Base-by-base conservation (phyloP, 2,329 filamentous ascomycete species). In the Xylariaceae sp. region DNA sequence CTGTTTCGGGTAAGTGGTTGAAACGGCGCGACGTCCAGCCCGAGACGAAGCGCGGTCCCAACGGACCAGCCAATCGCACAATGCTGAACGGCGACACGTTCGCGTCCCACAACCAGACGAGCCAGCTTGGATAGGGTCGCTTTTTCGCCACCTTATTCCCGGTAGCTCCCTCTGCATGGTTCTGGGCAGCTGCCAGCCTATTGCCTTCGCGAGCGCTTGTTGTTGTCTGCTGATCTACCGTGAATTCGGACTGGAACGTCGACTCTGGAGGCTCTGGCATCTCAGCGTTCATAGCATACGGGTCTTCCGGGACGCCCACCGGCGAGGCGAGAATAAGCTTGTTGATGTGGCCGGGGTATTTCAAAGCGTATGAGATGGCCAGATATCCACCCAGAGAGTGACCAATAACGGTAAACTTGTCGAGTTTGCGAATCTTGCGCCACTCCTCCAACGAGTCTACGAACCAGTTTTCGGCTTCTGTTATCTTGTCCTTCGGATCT, bases 381-480 rank as follows among this genome's bases (percentile, higher is more conserved):
- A 98, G 83, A 59, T 98, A 98, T 5, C 92, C 92, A 39, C 92
- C 92, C 32, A 98, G 71, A 31, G 86, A 94, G 67, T 98, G 92
- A 1, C 90, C 92, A 6, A 97, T 73, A 3, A 98, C 72, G 0
- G 92, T 98, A 59, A 98, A 96, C 48, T 84, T 83, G 34, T 98
- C 88, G 34, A 98, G 86, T 28, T 90, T 89, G 48, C 83, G 81
- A 59, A 87, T 78, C 51, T 87, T 76, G 41, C 92, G 81, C 92
- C 92, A 98, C 62, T 98, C 92, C 59, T 98, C 92, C 5, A 98
- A 71, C 2, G 90, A 86, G 62, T 98, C 92, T 40, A 98, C 78
- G 56, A 98, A 98, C 87, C 88, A 98, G 54, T 78, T 81, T 65
- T 98, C 92, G 0, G 92, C 89, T 61, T 98, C 92, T 14, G 74